Evolutionary conservation across 805 yeast species (phyloP), one percentile per base, ranked within the genome.

Genomic region (Komagataella mondaviorum): DNA sequence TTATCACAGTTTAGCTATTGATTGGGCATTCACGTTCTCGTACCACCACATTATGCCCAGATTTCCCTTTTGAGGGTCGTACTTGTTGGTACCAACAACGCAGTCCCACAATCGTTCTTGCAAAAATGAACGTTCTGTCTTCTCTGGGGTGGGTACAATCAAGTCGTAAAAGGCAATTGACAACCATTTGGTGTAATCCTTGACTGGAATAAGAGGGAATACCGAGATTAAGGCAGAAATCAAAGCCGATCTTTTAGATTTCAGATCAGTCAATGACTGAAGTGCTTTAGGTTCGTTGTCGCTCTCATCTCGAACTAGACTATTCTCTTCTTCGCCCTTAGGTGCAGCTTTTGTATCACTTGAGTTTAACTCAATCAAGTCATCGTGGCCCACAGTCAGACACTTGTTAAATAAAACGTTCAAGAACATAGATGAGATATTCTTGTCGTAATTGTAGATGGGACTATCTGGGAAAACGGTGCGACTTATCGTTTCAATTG

Each of bases 41-140:
- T 80, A 82, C 87, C 87, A 82, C 86, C 87, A 82, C 20, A 64
- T 64, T 50, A 77, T 70, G 1, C 78, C 85, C 45, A 77, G 51
- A 46, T 73, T 76, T 4, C 80, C 75, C 55, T 83, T 69, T 55
- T 78, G 79, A 51, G 78, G 65, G 56, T 79, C 83, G 51, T 77
- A 67, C 53, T 77, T 81, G 55, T 78, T 83, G 48, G 83, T 72
- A 3, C 55, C 54, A 4, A 66, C 51, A 8, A 83, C 60, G 23
- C 73, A 65, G 45, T 70, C 72, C 84, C 87, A 81, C 48, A 80
- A 58, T 47, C 62, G 61, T 18, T 63, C 66, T 10, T 65, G 59
- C 50, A 81, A 65, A 44, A 63, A 72, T 1, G 54, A 53, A 18
- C 57, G 59, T 56, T 81, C 85, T 23, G 55, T 55, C 2, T 30